Evolutionary conservation across 129 eudicot genomes (phyloP), one percentile per base, ranked within the genome.

Genomic region (Cynara cardunculus): DNA sequence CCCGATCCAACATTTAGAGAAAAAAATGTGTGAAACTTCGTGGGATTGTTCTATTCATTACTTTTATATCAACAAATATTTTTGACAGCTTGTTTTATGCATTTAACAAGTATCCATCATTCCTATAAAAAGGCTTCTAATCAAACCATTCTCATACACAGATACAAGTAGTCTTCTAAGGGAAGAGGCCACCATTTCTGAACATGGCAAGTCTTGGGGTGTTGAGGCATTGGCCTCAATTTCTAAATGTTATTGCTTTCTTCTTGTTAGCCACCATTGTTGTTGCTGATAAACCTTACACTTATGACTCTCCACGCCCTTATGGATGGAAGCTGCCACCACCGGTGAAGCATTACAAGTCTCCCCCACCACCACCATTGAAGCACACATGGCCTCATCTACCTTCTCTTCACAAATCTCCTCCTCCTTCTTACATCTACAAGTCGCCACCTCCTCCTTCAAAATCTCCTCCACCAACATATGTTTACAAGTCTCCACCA

Each of bases 211-310:
- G 82, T 22, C 53, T 35, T 18, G 62, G 24, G 71, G 77, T 67
- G 77, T 34, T 34, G 39, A 34, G 39, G 39, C 39, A 34, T 34
- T 31, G 81, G 77, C 85, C 85, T 69, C 85, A 82, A 49, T 72
- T 67, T 21, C 27, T 82, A 26, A 68, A 30, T 69, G 76, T 44
- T 69, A 31, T 82, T 32, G 82, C 27, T 69, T 53, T 81, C 25
- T 49, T 74, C 2, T 74, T 82, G 12, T 5, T 76, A 68, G 78
- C 77, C 73, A 69, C 77, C 9, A 19, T 49, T 18, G 72, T 41
- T 71, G 24, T 68, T 30, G 85, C 85, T 2, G 77, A 82, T 28
- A 18, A 80, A 7, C 81, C 85, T 19, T 82, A 76, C 18, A 27
- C 30, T n/a, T 76, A 82, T 3, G 37, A 82, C 0, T 19, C 80